These are phyloP conservation scores for Sclerotinia sclerotiorum DNA, from an alignment of 2,329 filamentous ascomycete genomes.

Conservation along the genomic window DNA sequence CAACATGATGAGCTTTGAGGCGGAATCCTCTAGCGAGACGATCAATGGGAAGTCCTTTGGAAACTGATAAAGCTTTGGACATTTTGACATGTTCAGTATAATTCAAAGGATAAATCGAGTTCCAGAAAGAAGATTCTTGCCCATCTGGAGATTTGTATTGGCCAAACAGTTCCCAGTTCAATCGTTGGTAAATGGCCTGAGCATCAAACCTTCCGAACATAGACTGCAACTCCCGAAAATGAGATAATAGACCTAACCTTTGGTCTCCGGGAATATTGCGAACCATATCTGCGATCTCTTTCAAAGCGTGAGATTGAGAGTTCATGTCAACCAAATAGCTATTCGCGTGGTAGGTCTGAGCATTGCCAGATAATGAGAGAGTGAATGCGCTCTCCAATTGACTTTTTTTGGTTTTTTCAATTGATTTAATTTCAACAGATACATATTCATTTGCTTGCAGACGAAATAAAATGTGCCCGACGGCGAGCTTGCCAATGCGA, in stretches of 20 bases:
- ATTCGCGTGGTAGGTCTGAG: neutral
- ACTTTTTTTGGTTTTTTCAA: neutral
- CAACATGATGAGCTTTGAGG: slow-evolving; percentile 1
- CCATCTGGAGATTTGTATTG: slow-evolving; percentile 9
- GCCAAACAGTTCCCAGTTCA: slow-evolving; percentile 7
- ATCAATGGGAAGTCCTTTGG: neutral
- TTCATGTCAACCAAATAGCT: slow-evolving; percentile 5
- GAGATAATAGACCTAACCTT: neutral
- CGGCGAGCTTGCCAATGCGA: slow-evolving; percentile 6
- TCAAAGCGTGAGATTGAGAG: neutral
- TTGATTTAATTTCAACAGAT: neutral
- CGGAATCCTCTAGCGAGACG: slow-evolving; percentile 10
- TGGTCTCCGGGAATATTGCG: neutral
- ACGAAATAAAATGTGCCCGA: neutral
- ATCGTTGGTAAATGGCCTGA: neutral
- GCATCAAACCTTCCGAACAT: neutral
- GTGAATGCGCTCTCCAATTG: neutral
- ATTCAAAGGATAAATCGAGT: neutral
- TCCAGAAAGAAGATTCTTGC: neutral
- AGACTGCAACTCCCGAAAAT: neutral
- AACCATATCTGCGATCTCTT: neutral
- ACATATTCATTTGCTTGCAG: neutral
- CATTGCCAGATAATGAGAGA: neutral
- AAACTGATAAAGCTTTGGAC: neutral
- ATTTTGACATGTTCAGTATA: neutral